Conservation (phyloP, 179 eudicot species). For the Silene noctiflora region DNA sequence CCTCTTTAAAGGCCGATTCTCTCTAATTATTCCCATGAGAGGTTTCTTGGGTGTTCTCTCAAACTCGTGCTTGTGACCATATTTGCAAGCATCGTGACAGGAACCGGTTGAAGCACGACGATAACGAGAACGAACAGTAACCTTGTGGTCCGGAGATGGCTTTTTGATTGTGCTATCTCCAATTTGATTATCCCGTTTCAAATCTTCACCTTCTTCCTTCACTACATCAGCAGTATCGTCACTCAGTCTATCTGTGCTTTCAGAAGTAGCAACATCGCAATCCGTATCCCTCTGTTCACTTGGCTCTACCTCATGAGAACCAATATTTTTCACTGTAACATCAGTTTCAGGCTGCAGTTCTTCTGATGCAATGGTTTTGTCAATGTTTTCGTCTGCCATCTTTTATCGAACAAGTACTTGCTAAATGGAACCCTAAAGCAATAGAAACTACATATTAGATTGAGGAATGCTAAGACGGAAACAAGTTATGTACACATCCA, state of each 20-base stretch:
- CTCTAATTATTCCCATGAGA: constrained; percentile 29
- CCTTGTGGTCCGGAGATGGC: constrained; percentile 29
- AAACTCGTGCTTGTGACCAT: constrained; percentile 40
- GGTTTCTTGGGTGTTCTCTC: constrained; percentile 42
- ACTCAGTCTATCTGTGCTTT: constrained; percentile 10
- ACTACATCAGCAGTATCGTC: constrained; percentile 22
- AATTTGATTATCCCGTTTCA: constrained; percentile 4
- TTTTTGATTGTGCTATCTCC: constrained; percentile 1
- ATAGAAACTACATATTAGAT: not conserved
- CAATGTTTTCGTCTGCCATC: constrained; percentile 29
- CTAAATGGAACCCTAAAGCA: constrained; percentile 20
- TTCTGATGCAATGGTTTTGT: constrained; percentile 17
- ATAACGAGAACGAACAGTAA: constrained; percentile 49
- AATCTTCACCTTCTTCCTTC: constrained; percentile 21
- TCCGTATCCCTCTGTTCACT: constrained; percentile 17
- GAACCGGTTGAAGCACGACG: constrained; percentile 77
- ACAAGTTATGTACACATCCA: not conserved
- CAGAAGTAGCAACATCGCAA: constrained; percentile 19
- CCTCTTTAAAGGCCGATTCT: constrained; percentile 18
- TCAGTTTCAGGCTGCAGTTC: constrained; percentile 21
- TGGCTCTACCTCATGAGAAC: constrained; percentile 8
- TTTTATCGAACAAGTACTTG: constrained; percentile 11
- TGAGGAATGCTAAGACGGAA: not conserved
- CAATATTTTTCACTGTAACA: constrained; percentile 3
- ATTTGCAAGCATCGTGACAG: constrained; percentile 85